Evolutionary conservation across 2,329 filamentous ascomycete species (phyloP).

Genomic region (Aspergillus flavus): DNA sequence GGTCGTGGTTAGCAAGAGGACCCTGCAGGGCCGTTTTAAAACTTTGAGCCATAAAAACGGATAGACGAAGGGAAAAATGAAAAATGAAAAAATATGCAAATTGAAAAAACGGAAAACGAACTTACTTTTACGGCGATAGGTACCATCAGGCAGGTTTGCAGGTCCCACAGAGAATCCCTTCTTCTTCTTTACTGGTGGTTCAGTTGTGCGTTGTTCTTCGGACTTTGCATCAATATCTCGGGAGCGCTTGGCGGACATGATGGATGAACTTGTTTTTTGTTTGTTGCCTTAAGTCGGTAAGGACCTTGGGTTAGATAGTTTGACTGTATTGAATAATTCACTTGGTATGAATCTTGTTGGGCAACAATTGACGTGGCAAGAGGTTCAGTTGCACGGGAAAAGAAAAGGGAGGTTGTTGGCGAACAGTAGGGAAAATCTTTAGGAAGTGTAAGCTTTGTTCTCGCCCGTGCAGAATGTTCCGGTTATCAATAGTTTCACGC

Average conservation of each 20-base stretch:
- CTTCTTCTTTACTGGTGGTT: constrained; percentile 52
- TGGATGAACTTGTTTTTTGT: constrained; percentile 8
- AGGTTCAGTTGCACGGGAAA: constrained; percentile 11
- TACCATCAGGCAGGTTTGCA: constrained; percentile 86
- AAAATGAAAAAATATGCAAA: not conserved
- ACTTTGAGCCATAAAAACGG: not conserved
- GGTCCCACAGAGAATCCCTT: constrained; percentile 87
- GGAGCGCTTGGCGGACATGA: constrained; percentile 64
- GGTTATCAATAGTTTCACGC: constrained; percentile 2
- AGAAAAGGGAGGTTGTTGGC: constrained; percentile 11
- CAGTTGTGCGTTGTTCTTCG: constrained; percentile 50
- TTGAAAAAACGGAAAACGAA: not conserved
- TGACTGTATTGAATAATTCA: not conserved
- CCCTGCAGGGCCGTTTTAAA: not conserved
- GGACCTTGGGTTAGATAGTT: not conserved
- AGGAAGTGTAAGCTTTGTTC: not conserved
- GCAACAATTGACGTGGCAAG: constrained; percentile 14
- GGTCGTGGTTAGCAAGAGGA: constrained; percentile 9
- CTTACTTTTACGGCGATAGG: constrained; percentile 76
- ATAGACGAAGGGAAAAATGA: not conserved
- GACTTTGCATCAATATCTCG: constrained; percentile 48
- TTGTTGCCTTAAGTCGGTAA: not conserved
- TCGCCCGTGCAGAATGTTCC: not conserved
- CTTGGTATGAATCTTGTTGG: constrained; percentile 10
- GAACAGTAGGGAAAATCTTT: not conserved